Conservation (phyloP, 2,329 filamentous ascomycete species). For the Colletotrichum somersetense region DNA sequence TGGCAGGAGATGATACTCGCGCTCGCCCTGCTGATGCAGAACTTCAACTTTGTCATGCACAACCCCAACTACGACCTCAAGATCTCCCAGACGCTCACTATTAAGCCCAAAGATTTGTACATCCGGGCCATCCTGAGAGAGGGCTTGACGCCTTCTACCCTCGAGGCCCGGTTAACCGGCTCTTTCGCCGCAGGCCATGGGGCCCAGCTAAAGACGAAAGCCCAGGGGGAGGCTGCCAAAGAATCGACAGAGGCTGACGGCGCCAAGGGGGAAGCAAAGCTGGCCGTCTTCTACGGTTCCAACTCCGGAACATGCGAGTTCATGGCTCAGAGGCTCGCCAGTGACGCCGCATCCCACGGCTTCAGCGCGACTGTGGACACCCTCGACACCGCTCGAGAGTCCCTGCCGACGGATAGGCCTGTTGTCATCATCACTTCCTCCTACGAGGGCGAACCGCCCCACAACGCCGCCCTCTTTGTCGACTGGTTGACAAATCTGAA, state of each 20-base stretch:
- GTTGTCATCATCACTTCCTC: slow-evolving; percentile 74
- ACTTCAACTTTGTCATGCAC: slow-evolving; percentile 73
- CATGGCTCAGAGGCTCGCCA: slow-evolving; percentile 70
- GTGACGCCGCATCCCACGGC: slow-evolving; percentile 66
- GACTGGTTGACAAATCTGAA: slow-evolving; percentile 68
- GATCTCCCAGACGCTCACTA: slow-evolving; percentile 67
- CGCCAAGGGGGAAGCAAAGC: slow-evolving; percentile 46
- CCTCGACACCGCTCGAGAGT: slow-evolving; percentile 69
- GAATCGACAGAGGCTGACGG: neutral
- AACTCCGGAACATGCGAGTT: slow-evolving; percentile 78
- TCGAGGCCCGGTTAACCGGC: slow-evolving; percentile 61
- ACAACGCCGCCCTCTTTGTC: slow-evolving; percentile 76
- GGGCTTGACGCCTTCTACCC: slow-evolving; percentile 52
- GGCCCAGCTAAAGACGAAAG: slow-evolving; percentile 6
- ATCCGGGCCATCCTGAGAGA: slow-evolving; percentile 68
- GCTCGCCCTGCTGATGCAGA: slow-evolving; percentile 71
- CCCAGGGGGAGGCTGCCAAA: neutral
- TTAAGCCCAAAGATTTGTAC: slow-evolving; percentile 71
- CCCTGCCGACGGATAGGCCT: slow-evolving; percentile 68
- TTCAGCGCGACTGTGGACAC: slow-evolving; percentile 65
- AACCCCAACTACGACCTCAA: slow-evolving; percentile 68
- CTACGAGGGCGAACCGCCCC: slow-evolving; percentile 78
- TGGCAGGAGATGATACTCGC: slow-evolving; percentile 65
- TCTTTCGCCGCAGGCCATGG: slow-evolving; percentile 36
- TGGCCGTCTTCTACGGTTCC: slow-evolving; percentile 77